These are phyloP conservation scores for Rhizoclosmatium globosum DNA, from an alignment of 192 early-diverging fungal genomes.

Conservation along the genomic window DNA sequence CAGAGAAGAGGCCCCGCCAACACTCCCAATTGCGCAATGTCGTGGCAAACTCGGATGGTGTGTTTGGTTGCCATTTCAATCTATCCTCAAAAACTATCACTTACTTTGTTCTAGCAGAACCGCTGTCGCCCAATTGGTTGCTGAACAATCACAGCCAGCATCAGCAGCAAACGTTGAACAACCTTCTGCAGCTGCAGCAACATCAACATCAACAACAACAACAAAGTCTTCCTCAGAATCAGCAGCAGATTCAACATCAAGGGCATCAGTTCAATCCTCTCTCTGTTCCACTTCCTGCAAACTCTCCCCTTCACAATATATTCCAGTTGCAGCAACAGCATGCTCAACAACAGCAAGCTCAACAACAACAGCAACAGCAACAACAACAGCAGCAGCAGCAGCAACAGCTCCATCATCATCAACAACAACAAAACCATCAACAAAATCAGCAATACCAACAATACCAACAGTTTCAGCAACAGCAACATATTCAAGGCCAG, in stretches of 20 bases:
- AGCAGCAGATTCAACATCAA: background rate
- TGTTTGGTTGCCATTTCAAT: too few species aligned
- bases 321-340: background rate
- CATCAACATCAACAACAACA: too few species aligned
- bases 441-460: background rate
- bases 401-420: background rate
- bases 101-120: too few species aligned
- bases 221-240: background rate
- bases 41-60: too few species aligned
- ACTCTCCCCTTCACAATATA: background rate
- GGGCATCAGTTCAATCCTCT: background rate
- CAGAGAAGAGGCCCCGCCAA: background rate
- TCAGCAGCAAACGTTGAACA: too few species aligned
- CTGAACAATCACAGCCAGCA: too few species aligned
- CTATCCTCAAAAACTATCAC: too few species aligned
- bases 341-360: background rate
- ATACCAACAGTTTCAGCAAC: background rate
- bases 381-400: constrained; percentile 10
- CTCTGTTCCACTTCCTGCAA: background rate
- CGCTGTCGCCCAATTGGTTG: too few species aligned
- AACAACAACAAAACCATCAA: background rate
- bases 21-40: background rate
- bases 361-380: background rate
- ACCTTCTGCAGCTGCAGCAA: too few species aligned
- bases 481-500: background rate